phyloP scores from a whole-genome alignment of 2,329 filamentous ascomycete genomes.

The Zalaria obscura region DNA sequence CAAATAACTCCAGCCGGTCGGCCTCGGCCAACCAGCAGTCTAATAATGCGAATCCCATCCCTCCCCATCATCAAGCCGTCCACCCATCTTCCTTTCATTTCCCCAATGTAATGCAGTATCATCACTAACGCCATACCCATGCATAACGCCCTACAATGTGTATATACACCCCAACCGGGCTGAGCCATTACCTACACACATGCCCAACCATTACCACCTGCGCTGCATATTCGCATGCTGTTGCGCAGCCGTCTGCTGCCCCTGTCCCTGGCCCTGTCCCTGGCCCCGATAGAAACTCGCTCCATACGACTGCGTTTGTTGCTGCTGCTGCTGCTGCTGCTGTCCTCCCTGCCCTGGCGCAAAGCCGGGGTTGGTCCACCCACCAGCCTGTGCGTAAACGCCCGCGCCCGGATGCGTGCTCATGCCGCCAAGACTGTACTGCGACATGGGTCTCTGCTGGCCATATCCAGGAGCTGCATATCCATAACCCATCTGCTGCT shows the following conservation, averaged over 20 bases:
- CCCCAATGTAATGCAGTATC: too few species aligned
- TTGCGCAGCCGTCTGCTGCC: neutral
- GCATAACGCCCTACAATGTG: neutral
- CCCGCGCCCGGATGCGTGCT: neutral
- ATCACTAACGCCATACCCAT: too few species aligned
- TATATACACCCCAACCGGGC: neutral
- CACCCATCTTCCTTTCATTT: too few species aligned
- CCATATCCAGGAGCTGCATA: neutral
- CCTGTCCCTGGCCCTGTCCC: neutral
- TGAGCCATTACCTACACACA: neutral
- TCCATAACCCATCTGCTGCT: slow-evolving; percentile 1
- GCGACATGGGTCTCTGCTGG: neutral
- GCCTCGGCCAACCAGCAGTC: too few species aligned
- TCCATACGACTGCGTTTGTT: slow-evolving; percentile 8
- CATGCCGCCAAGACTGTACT: neutral
- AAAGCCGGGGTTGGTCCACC: neutral
- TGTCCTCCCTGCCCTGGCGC: slow-evolving; percentile 7
- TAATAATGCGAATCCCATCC: too few species aligned
- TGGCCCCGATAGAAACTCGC: neutral
- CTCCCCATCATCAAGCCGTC: too few species aligned
- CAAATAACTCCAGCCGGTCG: too few species aligned
- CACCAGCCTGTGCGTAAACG: neutral
- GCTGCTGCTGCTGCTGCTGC: slow-evolving; percentile 10
- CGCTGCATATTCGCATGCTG: neutral
- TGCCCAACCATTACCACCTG: neutral